phyloP scores from a whole-genome alignment of 495 filamentous ascomycete genomes.

The Choiromyces venosus region DNA sequence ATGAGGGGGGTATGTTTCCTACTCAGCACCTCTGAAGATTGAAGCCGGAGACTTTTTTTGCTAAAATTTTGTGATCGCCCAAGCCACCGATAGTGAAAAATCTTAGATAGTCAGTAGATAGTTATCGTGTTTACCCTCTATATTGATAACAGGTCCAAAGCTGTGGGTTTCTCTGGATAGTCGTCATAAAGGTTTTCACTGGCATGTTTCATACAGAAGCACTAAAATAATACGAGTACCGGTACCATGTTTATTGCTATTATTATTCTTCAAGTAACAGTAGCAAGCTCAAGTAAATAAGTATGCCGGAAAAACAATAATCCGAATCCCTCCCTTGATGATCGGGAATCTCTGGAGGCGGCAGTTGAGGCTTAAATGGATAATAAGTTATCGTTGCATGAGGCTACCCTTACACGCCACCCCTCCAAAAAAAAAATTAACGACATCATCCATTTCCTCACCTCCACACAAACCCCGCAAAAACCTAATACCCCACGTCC shows the following conservation, averaged over 20 bases:
- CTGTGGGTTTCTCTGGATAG: too few species aligned
- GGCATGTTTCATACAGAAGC: not conserved
- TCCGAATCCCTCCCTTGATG: not conserved
- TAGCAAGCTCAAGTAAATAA: not conserved
- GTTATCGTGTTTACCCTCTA: too few species aligned
- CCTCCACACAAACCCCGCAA: not conserved
- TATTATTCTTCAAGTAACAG: too few species aligned
- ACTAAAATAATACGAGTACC: not conserved
- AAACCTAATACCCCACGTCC: not conserved
- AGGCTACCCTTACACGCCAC: not conserved
- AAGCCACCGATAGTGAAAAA: too few species aligned
- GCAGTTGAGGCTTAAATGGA: not conserved
- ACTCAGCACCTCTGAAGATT: too few species aligned
- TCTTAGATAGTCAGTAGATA: too few species aligned
- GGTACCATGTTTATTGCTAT: too few species aligned
- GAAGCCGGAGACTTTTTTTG: too few species aligned
- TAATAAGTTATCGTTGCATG: not conserved
- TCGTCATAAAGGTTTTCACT: not conserved
- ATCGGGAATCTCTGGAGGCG: not conserved
- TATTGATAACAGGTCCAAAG: too few species aligned
- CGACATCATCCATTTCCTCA: slow-evolving; percentile 27
- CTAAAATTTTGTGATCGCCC: too few species aligned
- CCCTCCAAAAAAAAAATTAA: slow-evolving; percentile 3
- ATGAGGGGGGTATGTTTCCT: not conserved
- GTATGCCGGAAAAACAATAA: not conserved